Conservation (phyloP, 345 rosid species). For the Gossypium bickii region DNA sequence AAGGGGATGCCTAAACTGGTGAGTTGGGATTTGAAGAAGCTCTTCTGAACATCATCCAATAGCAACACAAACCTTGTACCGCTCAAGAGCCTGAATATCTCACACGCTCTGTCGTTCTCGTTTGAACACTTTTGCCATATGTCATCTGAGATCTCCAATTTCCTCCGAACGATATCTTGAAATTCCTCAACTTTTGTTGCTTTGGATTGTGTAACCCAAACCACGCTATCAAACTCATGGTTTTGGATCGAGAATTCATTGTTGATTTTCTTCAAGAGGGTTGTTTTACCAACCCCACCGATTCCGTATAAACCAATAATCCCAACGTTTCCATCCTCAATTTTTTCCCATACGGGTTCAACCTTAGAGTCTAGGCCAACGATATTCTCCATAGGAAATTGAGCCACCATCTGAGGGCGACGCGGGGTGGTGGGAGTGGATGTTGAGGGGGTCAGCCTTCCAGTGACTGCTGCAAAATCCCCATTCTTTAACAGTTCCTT, state of each 20-base stretch:
- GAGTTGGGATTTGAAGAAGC: neutral
- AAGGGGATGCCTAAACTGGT: conserved; percentile 2
- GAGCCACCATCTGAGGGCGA: neutral
- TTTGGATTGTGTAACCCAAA: neutral
- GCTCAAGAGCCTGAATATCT: neutral
- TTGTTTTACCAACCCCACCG: conserved; percentile 4
- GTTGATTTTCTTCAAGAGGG: conserved; percentile 6
- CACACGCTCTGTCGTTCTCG: neutral
- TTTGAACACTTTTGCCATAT: neutral
- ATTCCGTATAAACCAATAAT: neutral
- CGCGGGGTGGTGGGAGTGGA: no score
- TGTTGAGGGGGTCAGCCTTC: neutral
- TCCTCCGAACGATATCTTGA: neutral
- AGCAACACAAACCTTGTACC: conserved; percentile 18
- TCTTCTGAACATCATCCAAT: conserved; percentile 19
- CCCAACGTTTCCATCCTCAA: neutral
- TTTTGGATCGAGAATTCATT: neutral
- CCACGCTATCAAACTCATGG: neutral
- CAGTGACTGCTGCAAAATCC: neutral
- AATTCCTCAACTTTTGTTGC: neutral
- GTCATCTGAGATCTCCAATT: neutral
- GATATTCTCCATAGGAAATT: neutral
- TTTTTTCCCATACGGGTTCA: neutral
- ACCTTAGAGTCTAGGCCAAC: neutral
- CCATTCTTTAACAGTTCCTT: neutral